Evolutionary conservation across 345 rosid species (phyloP), one percentile per base, ranked within the genome.

Genomic region (Rhizophora mangle): DNA sequence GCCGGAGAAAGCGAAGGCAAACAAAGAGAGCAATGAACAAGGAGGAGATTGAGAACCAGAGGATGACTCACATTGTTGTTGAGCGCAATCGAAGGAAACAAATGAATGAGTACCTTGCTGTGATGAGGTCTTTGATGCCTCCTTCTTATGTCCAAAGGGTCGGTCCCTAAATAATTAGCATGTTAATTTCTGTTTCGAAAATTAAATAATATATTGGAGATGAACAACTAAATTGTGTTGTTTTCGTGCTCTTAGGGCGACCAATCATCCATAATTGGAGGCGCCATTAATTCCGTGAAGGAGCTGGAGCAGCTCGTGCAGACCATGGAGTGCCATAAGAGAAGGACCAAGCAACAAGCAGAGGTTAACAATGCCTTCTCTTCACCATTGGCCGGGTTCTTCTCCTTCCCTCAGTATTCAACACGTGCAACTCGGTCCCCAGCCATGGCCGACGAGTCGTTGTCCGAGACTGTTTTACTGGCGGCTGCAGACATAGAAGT

Each of bases 81-180:
- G 98, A 93, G 82, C 87, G 98, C 51, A 93, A 90, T 79, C 96
- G 98, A 49, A 89, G 98, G 73, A 93, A 90, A 80, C 96, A 86
- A 72, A 93, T 93, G 98, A 93, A 93, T 60, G 93, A 93, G 75
- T 93, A 88, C 81, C 87, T 93, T 24, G 79, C 88, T 62, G 86
- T 82, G 47, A 87, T 93, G 53, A 86, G 97, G 39, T 85, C 98
- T 67, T 72, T 93, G 31, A 90, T 93, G 96, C 98, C 98, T 1
- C 74, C 89, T 67, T 85, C 93, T n/a, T 90, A 93, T 80, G 87
- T 86, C 63, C 98, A 89, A 80, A 88, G 98, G 93, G 98, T 90
- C 57, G 69, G 83, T 76, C 53, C 20, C 18, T 0, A 31, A 30
- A 6, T 16, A 16, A 26, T 27, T 60, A 62, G 21, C 69, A 54